phyloP scores from a whole-genome alignment of 2,329 filamentous ascomycete species.

The Ascochyta fabae region DNA sequence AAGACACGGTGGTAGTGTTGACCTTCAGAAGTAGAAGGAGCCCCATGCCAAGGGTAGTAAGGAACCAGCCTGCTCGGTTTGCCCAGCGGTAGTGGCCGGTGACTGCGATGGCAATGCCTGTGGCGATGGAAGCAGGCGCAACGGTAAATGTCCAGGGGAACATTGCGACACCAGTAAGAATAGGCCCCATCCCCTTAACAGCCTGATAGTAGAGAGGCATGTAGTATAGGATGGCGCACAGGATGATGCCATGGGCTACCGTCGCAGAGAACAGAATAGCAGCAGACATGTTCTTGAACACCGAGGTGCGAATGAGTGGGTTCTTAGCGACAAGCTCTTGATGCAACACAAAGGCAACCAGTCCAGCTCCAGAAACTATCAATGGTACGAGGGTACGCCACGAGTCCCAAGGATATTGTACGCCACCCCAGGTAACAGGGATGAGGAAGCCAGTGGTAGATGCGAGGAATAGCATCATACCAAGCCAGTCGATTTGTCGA shows the following conservation, averaged over 20 bases:
- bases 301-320: no score
- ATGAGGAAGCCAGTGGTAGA: conserved; percentile 66
- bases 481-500: conserved; percentile 67
- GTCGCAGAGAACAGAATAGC: conserved; percentile 60
- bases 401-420: conserved; percentile 69
- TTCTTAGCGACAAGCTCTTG: no score
- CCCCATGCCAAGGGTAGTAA: conserved; percentile 66
- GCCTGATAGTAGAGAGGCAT: conserved; percentile 52
- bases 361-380: no score
- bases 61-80: conserved; percentile 66
- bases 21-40: conserved; percentile 58
- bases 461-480: conserved; percentile 66
- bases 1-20: conserved; percentile 59
- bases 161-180: conserved; percentile 49
- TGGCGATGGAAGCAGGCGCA: conserved; percentile 63
- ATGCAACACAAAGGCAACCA: no score
- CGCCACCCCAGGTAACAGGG: conserved; percentile 68
- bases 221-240: conserved; percentile 52
- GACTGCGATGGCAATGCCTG: conserved; percentile 61
- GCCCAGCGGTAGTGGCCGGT: conserved; percentile 67
- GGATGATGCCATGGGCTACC: conserved; percentile 63
- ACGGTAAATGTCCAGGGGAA: conserved; percentile 62
- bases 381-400: conserved; percentile 67
- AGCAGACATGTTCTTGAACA: conserved; percentile 43
- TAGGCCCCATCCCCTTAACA: conserved; percentile 49